Conservation (phyloP, 495 filamentous ascomycete genomes). For the Staphylotrichum tortipilum region DNA sequence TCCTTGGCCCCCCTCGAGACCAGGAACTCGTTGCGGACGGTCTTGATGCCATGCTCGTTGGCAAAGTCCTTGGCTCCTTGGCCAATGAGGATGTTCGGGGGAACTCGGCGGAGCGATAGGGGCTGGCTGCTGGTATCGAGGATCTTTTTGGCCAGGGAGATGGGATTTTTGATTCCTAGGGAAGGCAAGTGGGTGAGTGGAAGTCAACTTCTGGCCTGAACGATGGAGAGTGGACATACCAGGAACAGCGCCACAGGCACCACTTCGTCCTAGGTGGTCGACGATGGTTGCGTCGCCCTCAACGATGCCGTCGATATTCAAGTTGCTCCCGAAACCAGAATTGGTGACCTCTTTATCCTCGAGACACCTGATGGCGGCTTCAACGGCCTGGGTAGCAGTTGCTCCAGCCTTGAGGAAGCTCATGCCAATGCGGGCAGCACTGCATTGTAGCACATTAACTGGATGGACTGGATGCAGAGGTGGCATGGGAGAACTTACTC, state of each 20-base stretch:
- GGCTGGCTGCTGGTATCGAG: conserved; percentile 64
- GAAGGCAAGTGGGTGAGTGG: not conserved
- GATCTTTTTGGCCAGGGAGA: conserved; percentile 73
- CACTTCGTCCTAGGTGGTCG: conserved; percentile 83
- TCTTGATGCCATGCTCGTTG: conserved; percentile 59
- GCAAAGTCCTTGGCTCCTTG: conserved; percentile 80
- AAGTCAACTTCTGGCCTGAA: not conserved
- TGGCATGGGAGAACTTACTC: conserved; percentile 51
- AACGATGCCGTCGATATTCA: conserved; percentile 80
- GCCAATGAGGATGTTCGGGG: conserved; percentile 84
- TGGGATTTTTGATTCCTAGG: conserved; percentile 84
- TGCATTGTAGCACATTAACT: conserved; percentile 27
- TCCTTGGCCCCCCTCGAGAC: conserved; percentile 65
- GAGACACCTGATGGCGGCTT: conserved; percentile 74
- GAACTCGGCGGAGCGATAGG: conserved; percentile 74
- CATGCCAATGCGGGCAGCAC: conserved; percentile 76
- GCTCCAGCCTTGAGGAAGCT: conserved; percentile 65
- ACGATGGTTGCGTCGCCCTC: conserved; percentile 92
- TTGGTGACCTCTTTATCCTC: conserved; percentile 96
- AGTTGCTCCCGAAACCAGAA: conserved; percentile 89
- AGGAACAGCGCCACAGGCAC: conserved; percentile 80
- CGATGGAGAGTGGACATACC: conserved; percentile 47
- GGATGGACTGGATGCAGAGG: not conserved
- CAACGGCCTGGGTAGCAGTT: conserved; percentile 81
- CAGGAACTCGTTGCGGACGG: conserved; percentile 61